Percentiles rank a stretch among this genome's conserved stretches.
Evolutionary conservation across 805 yeast species (phyloP).

Genomic region (Saturnispora gosingensis): DNA sequence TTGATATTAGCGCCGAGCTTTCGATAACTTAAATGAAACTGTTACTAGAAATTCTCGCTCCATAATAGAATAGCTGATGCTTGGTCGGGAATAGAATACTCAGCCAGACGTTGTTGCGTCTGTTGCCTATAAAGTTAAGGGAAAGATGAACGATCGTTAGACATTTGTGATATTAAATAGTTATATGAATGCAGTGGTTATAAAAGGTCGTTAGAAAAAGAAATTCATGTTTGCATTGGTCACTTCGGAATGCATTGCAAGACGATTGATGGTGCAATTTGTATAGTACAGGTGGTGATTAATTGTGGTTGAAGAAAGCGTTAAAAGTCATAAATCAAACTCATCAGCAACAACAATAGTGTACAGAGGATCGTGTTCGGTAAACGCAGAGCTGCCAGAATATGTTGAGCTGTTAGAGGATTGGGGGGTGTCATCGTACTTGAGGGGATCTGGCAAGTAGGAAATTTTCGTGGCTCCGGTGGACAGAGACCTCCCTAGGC

Average conservation of each 20-base stretch:
- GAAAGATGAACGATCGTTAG: too few relatives aligned
- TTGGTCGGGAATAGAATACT: too few relatives aligned
- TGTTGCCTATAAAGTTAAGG: too few relatives aligned
- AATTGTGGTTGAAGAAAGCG: neutral
- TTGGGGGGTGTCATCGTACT: neutral
- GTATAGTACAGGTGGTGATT: neutral
- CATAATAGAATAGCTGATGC: too few relatives aligned
- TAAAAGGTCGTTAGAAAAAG: neutral
- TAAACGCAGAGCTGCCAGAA: neutral
- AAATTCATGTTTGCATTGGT: neutral
- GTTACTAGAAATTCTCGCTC: too few relatives aligned
- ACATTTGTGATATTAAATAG: too few relatives aligned
- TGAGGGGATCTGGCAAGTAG: neutral
- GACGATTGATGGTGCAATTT: neutral
- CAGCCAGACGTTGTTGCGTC: too few relatives aligned
- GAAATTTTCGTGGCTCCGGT: neutral
- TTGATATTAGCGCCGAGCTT: too few relatives aligned
- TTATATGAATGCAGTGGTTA: neutral
- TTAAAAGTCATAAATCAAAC: neutral
- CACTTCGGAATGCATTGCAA: too few relatives aligned
- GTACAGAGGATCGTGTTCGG: neutral
- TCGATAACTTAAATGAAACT: too few relatives aligned
- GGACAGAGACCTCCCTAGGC: neutral
- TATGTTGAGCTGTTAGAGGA: neutral
- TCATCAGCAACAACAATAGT: conserved; percentile 1